Evolutionary conservation across 2,329 filamentous ascomycete genomes (phyloP).

Genomic region (Venturia effusa): DNA sequence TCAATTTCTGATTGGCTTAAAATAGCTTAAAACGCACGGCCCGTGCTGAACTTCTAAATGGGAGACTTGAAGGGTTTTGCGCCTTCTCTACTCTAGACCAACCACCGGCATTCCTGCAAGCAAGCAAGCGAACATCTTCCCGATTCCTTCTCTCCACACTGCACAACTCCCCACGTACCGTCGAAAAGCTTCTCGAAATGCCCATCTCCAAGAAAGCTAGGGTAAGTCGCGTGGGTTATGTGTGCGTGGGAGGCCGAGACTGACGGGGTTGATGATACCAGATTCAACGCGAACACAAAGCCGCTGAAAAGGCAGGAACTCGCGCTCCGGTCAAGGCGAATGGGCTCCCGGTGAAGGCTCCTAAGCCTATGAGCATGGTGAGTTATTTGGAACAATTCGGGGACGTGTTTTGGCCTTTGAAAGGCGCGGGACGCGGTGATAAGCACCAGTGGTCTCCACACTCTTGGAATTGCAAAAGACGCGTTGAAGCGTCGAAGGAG

Average conservation of each 20-base stretch:
- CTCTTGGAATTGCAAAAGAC: not conserved
- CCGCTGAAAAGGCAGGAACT: slow-evolving; percentile 43
- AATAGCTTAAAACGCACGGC: not conserved
- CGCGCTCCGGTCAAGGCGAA: slow-evolving; percentile 44
- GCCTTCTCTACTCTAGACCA: not conserved
- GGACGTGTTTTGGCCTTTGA: slow-evolving; percentile 15
- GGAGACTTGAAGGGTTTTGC: not conserved
- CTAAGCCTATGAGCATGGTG: slow-evolving; percentile 42
- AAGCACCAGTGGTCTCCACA: not conserved
- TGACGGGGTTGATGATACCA: slow-evolving; percentile 20
- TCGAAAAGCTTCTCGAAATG: slow-evolving; percentile 24
- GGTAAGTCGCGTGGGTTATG: slow-evolving; percentile 15
- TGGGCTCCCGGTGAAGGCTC: slow-evolving; percentile 43
- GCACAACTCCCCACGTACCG: not conserved
- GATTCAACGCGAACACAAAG: slow-evolving; percentile 44
- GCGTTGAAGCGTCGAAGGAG: not conserved
- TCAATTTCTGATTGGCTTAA: not conserved
- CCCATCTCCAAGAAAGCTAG: slow-evolving; percentile 40
- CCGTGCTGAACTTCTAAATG: not conserved
- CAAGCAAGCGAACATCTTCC: not conserved
- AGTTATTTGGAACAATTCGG: slow-evolving; percentile 14
- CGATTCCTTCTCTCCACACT: not conserved
- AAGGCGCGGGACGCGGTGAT: not conserved
- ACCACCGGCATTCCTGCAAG: not conserved
- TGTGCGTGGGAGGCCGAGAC: not conserved